These are phyloP conservation scores for Phytopythium aichiense DNA, from an alignment of 352 stramenopile genomes.

Conservation along the genomic window DNA sequence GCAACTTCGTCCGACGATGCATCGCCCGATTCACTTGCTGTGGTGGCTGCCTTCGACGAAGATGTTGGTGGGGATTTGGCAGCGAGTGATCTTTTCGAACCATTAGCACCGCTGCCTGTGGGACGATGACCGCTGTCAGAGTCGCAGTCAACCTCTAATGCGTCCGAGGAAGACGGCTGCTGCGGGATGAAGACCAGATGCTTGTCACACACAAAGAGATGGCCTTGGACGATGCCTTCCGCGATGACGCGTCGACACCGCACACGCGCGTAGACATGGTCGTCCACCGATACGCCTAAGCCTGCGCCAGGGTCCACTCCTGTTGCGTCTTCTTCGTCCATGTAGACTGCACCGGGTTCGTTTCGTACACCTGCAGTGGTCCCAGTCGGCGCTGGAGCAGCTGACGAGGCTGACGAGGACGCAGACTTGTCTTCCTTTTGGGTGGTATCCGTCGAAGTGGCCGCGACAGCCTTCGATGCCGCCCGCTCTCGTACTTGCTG, in stretches of 20 bases:
- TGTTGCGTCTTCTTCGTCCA: slow-evolving; percentile 29
- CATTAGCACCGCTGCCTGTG: not conserved
- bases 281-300: slow-evolving; percentile 28
- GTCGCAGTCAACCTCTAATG: slow-evolving; percentile 9
- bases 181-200: slow-evolving; percentile 65
- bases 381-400: not conserved
- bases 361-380: slow-evolving; percentile 3
- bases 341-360: slow-evolving; percentile 7
- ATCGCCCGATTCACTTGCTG: not conserved
- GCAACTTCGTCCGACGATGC: slow-evolving; percentile 43
- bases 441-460: not conserved
- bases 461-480: slow-evolving; percentile 7
- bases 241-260: slow-evolving; percentile 70
- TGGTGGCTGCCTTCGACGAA: not conserved
- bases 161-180: slow-evolving; percentile 4
- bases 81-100: not conserved
- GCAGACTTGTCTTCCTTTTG: not conserved
- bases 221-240: slow-evolving; percentile 65
- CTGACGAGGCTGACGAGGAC: not conserved
- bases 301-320: slow-evolving; percentile 64
- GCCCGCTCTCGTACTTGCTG: slow-evolving; percentile 8
- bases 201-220: slow-evolving; percentile 61
- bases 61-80: not conserved
- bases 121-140: slow-evolving; percentile 10
- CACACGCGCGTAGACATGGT: slow-evolving; percentile 62